Evolutionary conservation across 2,329 filamentous ascomycete species (phyloP), one percentile per base, ranked within the genome.

Genomic region (Botrytis elliptica): DNA sequence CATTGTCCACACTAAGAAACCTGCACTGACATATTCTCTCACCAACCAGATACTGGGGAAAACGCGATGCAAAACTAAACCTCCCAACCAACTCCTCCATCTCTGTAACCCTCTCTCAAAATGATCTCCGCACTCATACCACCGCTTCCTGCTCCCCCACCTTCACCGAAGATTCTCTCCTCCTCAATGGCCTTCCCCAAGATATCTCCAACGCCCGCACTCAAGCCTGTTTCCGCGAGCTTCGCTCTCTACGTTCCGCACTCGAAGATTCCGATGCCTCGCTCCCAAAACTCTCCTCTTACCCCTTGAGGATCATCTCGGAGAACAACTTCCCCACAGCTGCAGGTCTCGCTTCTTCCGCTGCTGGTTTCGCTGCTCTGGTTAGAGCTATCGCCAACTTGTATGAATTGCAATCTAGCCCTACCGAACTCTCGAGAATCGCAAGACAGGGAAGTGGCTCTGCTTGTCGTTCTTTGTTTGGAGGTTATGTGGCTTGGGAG

Each of bases 281-380:
- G 36, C 88, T 97, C n/a, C 94, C 95, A 62, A 93, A 93, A 83
- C 90, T 99, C 73, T 93, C 94, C 18, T 82, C 86, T 70, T 86
- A 92, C 80, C 90, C 93, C 49, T 89, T 99, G 75, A 92, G 91
- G 79, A 91, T 99, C 77, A 94, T 98, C 73, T 96, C 93, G 73
- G 93, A 96, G 85, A 99, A 99, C 88, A 99, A 99, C 88, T 99
- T 99, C 88, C 96, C 96, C 76, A 99, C 96, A 3, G 96, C 96
- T 40, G 96, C 96, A 7, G 96, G 96, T 10, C 90, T 99, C 25
- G 91, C 91, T 6, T 91, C 89, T 29, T 92, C 90, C 0, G 91
- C 90, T 1, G 90, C 90, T 1, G 90, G 90, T 8, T 92, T 92
- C 76, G 90, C 90, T 4, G 90, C 90, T 33, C 84, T 92, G 9